Base-by-base conservation (phyloP, 805 yeast species). In the Wickerhamiella lipophila region DNA sequence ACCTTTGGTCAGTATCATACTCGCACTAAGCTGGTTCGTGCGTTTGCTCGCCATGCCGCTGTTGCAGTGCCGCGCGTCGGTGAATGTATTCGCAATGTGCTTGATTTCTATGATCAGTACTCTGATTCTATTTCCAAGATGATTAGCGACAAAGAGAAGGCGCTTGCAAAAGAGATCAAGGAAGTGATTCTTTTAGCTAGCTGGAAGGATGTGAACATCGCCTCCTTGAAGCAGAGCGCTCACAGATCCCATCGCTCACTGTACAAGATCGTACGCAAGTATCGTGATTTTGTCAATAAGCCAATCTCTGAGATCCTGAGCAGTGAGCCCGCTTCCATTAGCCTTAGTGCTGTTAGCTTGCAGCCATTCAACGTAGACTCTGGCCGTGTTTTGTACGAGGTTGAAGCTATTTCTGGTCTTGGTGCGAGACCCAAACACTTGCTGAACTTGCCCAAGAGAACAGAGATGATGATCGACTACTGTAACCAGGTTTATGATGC, bases 121-220 rank as follows among this genome's bases (percentile, higher is more conserved):
- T 49, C 64, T 3, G 68, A 74, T 0, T 56, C 61, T 1, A 67
- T 89, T n/a, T 60, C 62, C 1, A 74, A 72, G 0, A 62, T 66
- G 9, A 59, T 87, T 8, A 57, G 56, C 0, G 59, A 60, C 1
- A 71, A 72, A 1, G 78, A 72, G 61, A 27, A 29, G 2, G 41
- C 41, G 23, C 41, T 44, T 8, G 47, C 47, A n/a, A 89, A 88
- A 60, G 86, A 86, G 45, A 75, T 92, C 9, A 72, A 78, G 30
- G 98, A 92, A 50, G 80, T 87, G 3, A 86, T 92, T 39, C 66
- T 85, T 41, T 70, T 92, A 13, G 96, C 98, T 1, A 84, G 95
- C 58, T 94, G 97, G 97, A 87, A 88, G 57, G 99, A 92, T 66
- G 88, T 87, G 11, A 94, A 92, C 59, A 77, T 87, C 40, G 94